Percentiles rank a stretch among this genome's conserved stretches.
phyloP scores from a whole-genome alignment of 106 monocot species.

The Posidonia australis region DNA sequence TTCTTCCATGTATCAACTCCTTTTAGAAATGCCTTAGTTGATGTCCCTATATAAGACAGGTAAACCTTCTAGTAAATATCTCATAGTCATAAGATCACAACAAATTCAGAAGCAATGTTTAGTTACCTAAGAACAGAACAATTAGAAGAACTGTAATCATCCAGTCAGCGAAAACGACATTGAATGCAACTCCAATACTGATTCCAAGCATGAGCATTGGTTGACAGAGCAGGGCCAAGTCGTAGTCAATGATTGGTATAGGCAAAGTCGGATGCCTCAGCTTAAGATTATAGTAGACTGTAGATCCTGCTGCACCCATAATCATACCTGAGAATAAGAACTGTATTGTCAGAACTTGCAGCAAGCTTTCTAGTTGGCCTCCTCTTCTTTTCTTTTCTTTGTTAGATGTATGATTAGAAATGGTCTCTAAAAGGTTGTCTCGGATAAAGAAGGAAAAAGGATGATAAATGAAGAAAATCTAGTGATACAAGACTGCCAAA shows the following conservation, averaged over 20 bases:
- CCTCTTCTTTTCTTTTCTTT: no score
- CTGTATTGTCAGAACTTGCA: no score
- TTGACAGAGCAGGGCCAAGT: conserved; percentile 42
- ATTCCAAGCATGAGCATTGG: conserved; percentile 62
- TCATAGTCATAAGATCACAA: background rate
- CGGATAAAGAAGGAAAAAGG: no score
- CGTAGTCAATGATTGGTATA: conserved; percentile 61
- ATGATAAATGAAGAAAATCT: no score
- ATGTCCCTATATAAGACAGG: conserved; percentile 24
- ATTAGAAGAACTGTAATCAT: conserved; percentile 62
- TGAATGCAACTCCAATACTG: conserved; percentile 57
- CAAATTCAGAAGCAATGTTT: background rate
- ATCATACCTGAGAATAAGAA: conserved; percentile 34
- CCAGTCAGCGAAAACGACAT: conserved; percentile 57
- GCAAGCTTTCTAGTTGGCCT: no score
- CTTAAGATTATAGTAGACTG: conserved; percentile 58
- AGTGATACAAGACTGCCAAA: no score
- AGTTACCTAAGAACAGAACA: conserved; percentile 43
- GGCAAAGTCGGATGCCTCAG: conserved; percentile 47
- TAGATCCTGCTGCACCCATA: conserved; percentile 56
- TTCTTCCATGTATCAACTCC: conserved; percentile 65
- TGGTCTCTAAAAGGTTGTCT: no score
- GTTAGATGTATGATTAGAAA: no score
- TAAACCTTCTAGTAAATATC: background rate
- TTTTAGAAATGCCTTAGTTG: conserved; percentile 49